A percentile compares a stretch with the other conserved stretches of the same genome.
phyloP scores from a whole-genome alignment of 1,284 basidiomycete genomes.

The Serendipita sp. region DNA sequence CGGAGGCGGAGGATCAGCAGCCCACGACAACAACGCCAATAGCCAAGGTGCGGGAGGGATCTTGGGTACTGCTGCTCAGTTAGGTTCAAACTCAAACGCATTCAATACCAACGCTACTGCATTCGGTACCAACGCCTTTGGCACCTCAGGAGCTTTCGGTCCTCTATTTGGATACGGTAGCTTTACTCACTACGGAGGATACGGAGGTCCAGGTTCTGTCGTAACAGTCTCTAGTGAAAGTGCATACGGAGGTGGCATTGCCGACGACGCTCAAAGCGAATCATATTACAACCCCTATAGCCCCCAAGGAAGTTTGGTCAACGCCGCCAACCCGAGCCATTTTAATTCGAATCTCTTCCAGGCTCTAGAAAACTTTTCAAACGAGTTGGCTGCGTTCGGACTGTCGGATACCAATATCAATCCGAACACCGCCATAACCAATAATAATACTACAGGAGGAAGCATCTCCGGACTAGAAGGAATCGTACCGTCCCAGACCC shows the following conservation, averaged over 20 bases:
- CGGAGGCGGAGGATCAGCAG: not conserved
- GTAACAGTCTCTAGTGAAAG: constrained; percentile 68
- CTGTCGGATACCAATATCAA: not conserved
- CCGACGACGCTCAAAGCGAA: constrained; percentile 52
- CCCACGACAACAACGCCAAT: not conserved
- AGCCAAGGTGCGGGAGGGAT: not conserved
- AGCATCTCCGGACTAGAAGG: constrained; percentile 22
- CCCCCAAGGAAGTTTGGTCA: not conserved
- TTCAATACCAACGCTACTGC: not conserved
- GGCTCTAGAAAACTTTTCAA: not conserved
- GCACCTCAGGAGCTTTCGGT: not conserved
- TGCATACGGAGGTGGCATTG: constrained; percentile 25
- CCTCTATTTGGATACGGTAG: not conserved
- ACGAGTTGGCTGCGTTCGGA: not conserved
- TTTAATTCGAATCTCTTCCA: not conserved
- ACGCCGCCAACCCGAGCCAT: not conserved
- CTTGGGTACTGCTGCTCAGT: not conserved
- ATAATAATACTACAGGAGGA: too few species aligned
- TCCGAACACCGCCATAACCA: constrained; percentile 12
- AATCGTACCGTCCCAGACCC: constrained; percentile 30
- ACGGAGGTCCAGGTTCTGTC: constrained; percentile 47
- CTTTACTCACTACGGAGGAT: not conserved
- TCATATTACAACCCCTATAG: constrained; percentile 40
- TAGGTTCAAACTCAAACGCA: not conserved
- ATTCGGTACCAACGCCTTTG: not conserved